Conservation (phyloP, 2,329 filamentous ascomycete species). For the Tolypocladium tropicale region DNA sequence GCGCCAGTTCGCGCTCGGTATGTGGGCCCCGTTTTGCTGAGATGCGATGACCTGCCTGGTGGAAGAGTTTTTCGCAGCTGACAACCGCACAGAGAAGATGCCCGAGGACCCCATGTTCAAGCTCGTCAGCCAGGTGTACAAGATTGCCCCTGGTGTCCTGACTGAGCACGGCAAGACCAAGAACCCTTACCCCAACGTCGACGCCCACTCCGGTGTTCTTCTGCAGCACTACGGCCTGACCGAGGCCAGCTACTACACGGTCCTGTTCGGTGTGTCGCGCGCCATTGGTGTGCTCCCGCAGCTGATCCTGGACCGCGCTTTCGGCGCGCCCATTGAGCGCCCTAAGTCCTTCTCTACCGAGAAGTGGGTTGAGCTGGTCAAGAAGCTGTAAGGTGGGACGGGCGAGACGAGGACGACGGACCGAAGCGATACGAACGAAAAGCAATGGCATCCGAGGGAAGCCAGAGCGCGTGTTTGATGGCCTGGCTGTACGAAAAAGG, state of each 20-base stretch:
- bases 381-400: slow-evolving; percentile 61
- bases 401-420: not conserved
- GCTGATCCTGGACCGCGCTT: slow-evolving; percentile 97
- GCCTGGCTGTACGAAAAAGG: not conserved
- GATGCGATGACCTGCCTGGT: not conserved
- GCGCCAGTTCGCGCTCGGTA: slow-evolving; percentile 80
- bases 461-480: not conserved
- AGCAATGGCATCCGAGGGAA: not conserved
- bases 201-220: slow-evolving; percentile 97
- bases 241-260: slow-evolving; percentile 99
- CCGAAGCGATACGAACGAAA: not conserved
- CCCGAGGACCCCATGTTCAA: slow-evolving; percentile 99
- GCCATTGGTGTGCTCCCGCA: slow-evolving; percentile 97
- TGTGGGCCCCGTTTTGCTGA: slow-evolving; percentile 8
- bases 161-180: slow-evolving; percentile 99
- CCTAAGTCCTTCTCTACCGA: slow-evolving; percentile 99
- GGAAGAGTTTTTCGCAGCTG: slow-evolving; percentile 11
- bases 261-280: slow-evolving; percentile 96
- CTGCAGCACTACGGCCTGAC: slow-evolving; percentile 99
- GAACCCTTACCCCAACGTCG: slow-evolving; percentile 99
- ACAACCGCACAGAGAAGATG: slow-evolving; percentile 54
- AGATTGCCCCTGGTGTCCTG: slow-evolving; percentile 95
- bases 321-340: slow-evolving; percentile 94
- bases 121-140: slow-evolving; percentile 99
- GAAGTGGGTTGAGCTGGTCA: slow-evolving; percentile 88